phyloP scores from a whole-genome alignment of 2,329 filamentous ascomycete species.

The Exophiala alcalophila region DNA sequence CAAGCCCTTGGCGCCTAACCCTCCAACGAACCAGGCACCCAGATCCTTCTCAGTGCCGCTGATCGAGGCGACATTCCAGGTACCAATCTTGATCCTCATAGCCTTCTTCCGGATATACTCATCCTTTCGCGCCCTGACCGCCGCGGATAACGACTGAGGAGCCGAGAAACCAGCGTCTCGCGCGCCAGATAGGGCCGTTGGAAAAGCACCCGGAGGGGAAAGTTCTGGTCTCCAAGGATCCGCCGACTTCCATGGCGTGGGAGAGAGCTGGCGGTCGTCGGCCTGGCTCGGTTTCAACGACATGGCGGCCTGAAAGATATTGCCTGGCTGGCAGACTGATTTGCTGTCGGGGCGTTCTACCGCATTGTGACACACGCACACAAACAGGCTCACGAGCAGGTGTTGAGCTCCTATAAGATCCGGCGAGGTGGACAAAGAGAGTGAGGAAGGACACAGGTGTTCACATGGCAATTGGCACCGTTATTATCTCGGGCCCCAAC shows the following conservation, averaged over 20 bases:
- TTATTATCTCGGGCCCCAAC: too few relatives aligned
- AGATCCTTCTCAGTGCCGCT: constrained; percentile 85
- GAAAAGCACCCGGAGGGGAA: constrained; percentile 51
- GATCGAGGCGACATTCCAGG: constrained; percentile 90
- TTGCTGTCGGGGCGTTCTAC: constrained; percentile 1
- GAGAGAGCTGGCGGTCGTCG: constrained; percentile 16
- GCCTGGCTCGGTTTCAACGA: constrained; percentile 11
- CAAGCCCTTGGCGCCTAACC: constrained; percentile 69
- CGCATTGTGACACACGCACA: constrained; percentile 15
- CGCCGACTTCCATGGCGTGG: constrained; percentile 22
- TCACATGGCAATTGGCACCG: too few relatives aligned
- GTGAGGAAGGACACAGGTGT: too few relatives aligned
- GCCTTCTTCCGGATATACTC: constrained; percentile 76
- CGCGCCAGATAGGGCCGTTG: constrained; percentile 31
- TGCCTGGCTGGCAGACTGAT: background rate
- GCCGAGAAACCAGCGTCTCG: constrained; percentile 29
- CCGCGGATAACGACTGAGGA: constrained; percentile 51
- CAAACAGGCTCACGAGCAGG: too few relatives aligned
- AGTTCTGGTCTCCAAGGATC: constrained; percentile 32
- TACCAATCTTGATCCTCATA: constrained; percentile 83
- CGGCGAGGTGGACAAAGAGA: too few relatives aligned
- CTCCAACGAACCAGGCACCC: constrained; percentile 80
- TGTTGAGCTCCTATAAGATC: too few relatives aligned
- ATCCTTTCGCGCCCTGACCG: constrained; percentile 66
- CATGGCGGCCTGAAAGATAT: constrained; percentile 11